Conservation (phyloP, 1,139 yeast species). For the Scheffersomyces titani region DNA sequence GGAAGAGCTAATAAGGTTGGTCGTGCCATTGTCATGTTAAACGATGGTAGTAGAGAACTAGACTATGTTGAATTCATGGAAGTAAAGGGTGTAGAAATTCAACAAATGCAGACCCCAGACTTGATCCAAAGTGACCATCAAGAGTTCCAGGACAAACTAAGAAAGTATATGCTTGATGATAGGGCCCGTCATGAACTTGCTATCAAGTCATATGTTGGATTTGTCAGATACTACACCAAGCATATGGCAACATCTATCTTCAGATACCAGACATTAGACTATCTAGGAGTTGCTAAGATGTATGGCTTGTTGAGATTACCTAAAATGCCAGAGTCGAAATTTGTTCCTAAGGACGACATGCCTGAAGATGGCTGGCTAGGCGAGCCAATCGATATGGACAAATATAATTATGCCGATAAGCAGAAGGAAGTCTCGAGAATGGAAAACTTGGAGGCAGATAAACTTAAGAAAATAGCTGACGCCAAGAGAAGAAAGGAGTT, state of each 20-base stretch:
- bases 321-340: slow-evolving; percentile 85
- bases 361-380: slow-evolving; percentile 78
- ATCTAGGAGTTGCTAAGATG: slow-evolving; percentile 68
- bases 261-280: slow-evolving; percentile 70
- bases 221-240: slow-evolving; percentile 78
- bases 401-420: slow-evolving; percentile 61
- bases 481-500: slow-evolving; percentile 51
- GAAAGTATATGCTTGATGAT: slow-evolving; percentile 67
- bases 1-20: slow-evolving; percentile 91
- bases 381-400: slow-evolving; percentile 61
- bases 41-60: slow-evolving; percentile 68
- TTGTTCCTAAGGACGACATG: slow-evolving; percentile 46
- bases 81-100: slow-evolving; percentile 65
- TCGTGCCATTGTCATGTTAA: slow-evolving; percentile 71
- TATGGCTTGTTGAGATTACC: slow-evolving; percentile 86
- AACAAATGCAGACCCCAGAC: slow-evolving; percentile 33
- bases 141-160: slow-evolving; percentile 32
- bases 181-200: slow-evolving; percentile 81
- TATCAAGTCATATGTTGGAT: slow-evolving; percentile 79
- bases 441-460: slow-evolving; percentile 54
- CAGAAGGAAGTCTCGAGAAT: slow-evolving; percentile 65
- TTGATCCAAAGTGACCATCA: slow-evolving; percentile 19
- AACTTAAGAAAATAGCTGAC: slow-evolving; percentile 44
- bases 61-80: slow-evolving; percentile 80
- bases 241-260: slow-evolving; percentile 93